A percentile compares a stretch with the other conserved stretches of the same genome.
These are phyloP conservation scores for Yamadazyma sp. DNA, from an alignment of 1,139 yeast species.

Conservation along the genomic window DNA sequence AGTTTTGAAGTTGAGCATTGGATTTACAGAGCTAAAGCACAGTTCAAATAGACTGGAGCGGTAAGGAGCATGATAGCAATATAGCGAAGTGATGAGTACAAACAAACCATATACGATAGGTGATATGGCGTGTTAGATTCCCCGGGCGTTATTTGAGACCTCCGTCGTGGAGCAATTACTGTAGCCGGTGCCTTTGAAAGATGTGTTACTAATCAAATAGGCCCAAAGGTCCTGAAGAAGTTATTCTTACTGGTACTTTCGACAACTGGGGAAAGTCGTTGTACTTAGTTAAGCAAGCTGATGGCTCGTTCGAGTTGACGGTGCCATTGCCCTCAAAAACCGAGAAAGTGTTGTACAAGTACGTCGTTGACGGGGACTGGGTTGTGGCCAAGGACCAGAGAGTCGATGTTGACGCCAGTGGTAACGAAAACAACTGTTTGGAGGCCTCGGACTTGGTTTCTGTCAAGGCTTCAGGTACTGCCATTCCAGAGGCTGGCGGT, in stretches of 20 bases:
- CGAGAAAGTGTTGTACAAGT: slow-evolving; percentile 59
- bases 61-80: too few species aligned
- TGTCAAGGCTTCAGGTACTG: slow-evolving; percentile 28
- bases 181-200: not conserved
- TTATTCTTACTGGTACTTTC: slow-evolving; percentile 73
- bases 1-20: too few species aligned
- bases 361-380: slow-evolving; percentile 78
- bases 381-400: slow-evolving; percentile 45
- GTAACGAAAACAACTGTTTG: slow-evolving; percentile 63
- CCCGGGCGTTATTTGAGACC: not conserved
- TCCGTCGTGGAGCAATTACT: not conserved
- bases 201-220: slow-evolving; percentile 37
- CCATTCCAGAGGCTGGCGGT: slow-evolving; percentile 59
- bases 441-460: slow-evolving; percentile 38
- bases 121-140: too few species aligned
- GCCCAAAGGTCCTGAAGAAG: slow-evolving; percentile 76
- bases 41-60: too few species aligned
- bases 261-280: slow-evolving; percentile 69
- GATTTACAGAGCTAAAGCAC: too few species aligned
- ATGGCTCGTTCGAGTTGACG: slow-evolving; percentile 60
- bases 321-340: slow-evolving; percentile 49
- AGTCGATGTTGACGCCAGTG: slow-evolving; percentile 47
- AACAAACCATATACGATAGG: too few species aligned
- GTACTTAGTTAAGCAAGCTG: slow-evolving; percentile 57
- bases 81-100: too few species aligned